Evolutionary conservation across 768 basidiomycete species (phyloP).

Genomic region (Lactarius trivialis): DNA sequence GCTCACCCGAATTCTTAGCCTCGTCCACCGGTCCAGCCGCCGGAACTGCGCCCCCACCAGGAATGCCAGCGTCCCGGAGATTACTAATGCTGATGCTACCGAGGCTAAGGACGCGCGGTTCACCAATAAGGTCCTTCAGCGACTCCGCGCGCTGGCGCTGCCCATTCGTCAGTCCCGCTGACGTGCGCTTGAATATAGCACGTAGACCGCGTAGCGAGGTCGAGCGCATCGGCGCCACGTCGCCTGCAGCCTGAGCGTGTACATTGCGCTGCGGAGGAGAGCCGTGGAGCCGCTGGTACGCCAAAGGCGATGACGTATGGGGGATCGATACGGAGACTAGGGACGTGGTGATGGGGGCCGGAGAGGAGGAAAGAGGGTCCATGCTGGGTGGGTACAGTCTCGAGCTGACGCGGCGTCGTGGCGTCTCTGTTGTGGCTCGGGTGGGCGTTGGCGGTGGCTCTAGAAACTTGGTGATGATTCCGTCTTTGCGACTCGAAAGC

Average conservation of each 20-base stretch:
- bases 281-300: background rate
- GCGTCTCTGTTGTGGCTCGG: background rate
- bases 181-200: slow-evolving; percentile 18
- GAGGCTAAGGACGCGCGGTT: slow-evolving; percentile 13
- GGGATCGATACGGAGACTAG: background rate
- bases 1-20: background rate
- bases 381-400: background rate
- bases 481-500: background rate
- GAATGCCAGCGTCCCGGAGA: slow-evolving; percentile 4
- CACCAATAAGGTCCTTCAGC: slow-evolving; percentile 12
- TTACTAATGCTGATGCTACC: slow-evolving; percentile 12
- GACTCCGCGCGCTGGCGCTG: slow-evolving; percentile 15
- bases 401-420: background rate
- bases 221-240: background rate
- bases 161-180: slow-evolving; percentile 1
- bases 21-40: background rate
- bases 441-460: background rate
- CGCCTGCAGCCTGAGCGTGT: background rate
- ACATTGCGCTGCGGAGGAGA: background rate
- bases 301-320: background rate
- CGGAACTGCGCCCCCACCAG: background rate
- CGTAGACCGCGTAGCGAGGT: slow-evolving; percentile 12
- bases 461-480: background rate
- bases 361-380: background rate
- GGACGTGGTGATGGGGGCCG: background rate